Base-by-base conservation (phyloP, 1,284 basidiomycete genomes). In the Marasmius tenuissimus region DNA sequence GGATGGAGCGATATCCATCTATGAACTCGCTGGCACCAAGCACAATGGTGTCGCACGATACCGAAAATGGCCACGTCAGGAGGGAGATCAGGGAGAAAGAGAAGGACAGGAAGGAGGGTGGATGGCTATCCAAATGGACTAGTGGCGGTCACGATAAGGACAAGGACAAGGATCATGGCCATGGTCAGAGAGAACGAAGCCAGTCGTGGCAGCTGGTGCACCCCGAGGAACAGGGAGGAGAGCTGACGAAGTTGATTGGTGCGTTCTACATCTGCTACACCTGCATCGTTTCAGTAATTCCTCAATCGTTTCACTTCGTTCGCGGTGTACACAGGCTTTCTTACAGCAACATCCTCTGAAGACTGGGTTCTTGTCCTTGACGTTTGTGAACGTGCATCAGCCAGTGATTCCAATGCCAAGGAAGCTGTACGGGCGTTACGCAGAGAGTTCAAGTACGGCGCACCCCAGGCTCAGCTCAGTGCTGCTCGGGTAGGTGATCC, bases 371-470 rank as follows among this genome's bases (percentile, higher is more conserved):
- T 93, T 39, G 88, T 92, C 0, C 76, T 92, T 38, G 91, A 93
- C 60, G 86, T 93, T 18, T 92, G 90, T 66, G 91, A 93, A 58
- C 80, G 87, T 53, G 87, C 89, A 0, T 89, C 87, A 0, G 73
- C 81, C 0, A 89, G 68, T 68, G 89, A 92, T 63, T 69, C 74
- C 10, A 85, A 84, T 60, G 91, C 91, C 11, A 92, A 89, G 70
- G 90, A 92, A 67, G 89, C 89, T 0, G 82, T 87, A 16, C 85
- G 86, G 58, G 88, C 91, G 0, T 76, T 94, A 38, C 75, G 89
- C 50, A 81, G 86, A 48, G 91, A 93, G 72, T 90, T 93, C 79
- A 92, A 91, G 87, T 89, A 88, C 67, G 89, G 87, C 10, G 86
- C 89, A 66, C 86, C 89, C 3, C 71, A 85, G 34, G 84, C 86